phyloP scores from a whole-genome alignment of 306 rosid species.

The Calophaca sinica region DNA sequence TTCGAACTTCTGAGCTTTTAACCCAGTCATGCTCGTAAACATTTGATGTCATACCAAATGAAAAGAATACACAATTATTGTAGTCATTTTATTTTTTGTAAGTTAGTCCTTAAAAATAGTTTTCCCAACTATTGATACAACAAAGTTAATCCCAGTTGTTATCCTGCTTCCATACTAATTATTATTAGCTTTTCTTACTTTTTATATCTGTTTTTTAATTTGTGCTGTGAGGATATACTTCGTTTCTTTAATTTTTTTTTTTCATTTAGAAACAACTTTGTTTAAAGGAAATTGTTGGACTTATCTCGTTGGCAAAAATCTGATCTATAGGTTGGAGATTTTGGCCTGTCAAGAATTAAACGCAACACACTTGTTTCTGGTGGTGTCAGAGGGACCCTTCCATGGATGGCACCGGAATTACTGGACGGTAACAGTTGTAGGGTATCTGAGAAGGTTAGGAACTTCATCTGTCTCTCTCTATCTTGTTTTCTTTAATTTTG shows the following conservation, averaged over 20 bases:
- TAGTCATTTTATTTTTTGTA: background rate
- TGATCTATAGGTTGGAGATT: slow-evolving; percentile 82
- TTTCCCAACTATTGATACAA: slow-evolving; percentile 26
- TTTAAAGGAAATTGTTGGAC: slow-evolving; percentile 29
- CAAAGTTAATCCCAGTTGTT: slow-evolving; percentile 22
- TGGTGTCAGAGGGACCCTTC: slow-evolving; percentile 97
- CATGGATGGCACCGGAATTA: slow-evolving; percentile 99
- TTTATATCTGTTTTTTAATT: slow-evolving; percentile 13
- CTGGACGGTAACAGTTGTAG: slow-evolving; percentile 78
- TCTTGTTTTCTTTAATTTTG: slow-evolving; percentile 10
- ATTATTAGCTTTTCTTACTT: slow-evolving; percentile 8
- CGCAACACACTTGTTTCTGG: slow-evolving; percentile 91
- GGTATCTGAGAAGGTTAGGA: slow-evolving; percentile 91
- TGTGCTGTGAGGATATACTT: slow-evolving; percentile 1
- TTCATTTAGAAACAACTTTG: background rate
- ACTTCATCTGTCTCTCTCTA: slow-evolving; percentile 25
- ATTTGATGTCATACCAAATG: slow-evolving; percentile 12
- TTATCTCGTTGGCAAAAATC: slow-evolving; percentile 36
- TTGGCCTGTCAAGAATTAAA: slow-evolving; percentile 90
- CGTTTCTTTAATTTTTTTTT: background rate
- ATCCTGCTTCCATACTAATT: background rate
- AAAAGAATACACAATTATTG: slow-evolving; percentile 9
- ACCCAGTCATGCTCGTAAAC: background rate
- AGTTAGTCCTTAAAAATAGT: background rate
- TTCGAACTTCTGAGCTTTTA: background rate